phyloP scores from a whole-genome alignment of 805 yeast genomes.

The Tetrapisispora namnaoensis region DNA sequence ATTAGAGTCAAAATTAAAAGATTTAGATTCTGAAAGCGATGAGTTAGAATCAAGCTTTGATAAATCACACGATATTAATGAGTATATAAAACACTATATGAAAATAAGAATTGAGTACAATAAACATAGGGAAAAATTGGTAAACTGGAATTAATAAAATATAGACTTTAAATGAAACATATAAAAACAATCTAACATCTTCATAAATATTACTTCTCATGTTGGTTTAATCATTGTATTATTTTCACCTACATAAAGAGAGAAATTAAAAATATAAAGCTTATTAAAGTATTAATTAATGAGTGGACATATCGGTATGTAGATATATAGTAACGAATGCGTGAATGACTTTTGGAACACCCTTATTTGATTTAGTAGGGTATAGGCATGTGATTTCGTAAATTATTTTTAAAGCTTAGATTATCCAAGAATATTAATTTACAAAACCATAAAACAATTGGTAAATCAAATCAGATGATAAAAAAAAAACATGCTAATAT shows the following conservation, averaged over 20 bases:
- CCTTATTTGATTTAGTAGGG: neutral
- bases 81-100: conserved; percentile 36
- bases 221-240: too few relatives aligned
- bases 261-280: too few relatives aligned
- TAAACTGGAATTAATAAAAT: conserved; percentile 31
- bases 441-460: neutral
- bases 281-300: neutral
- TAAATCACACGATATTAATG: conserved; percentile 25
- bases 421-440: neutral
- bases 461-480: neutral
- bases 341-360: neutral
- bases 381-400: too few relatives aligned
- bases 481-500: neutral
- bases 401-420: neutral
- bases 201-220: too few relatives aligned
- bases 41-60: conserved; percentile 6
- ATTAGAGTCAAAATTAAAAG: conserved; percentile 24
- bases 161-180: neutral
- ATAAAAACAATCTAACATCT: too few relatives aligned
- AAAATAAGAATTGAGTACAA: conserved; percentile 36
- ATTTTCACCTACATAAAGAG: neutral
- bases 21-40: conserved; percentile 24
- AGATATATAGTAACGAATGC: neutral
- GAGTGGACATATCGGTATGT: neutral
- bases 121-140: conserved; percentile 37